Conservation (phyloP, 2,329 filamentous ascomycete genomes). For the Fusarium sp. region DNA sequence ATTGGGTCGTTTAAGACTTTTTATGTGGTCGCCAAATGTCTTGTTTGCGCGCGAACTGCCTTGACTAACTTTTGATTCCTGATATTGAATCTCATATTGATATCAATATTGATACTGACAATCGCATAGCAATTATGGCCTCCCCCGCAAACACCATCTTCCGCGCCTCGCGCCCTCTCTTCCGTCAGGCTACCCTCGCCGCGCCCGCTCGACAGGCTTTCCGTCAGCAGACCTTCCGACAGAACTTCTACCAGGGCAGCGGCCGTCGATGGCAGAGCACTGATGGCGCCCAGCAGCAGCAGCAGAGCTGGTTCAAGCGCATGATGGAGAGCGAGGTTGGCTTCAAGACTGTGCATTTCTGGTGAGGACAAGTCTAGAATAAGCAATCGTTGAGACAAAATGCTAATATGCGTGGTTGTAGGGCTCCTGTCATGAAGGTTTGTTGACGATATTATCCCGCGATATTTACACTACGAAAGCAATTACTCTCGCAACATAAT, state of each 20-base stretch:
- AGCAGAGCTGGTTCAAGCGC: slow-evolving; percentile 73
- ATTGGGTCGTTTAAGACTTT: slow-evolving; percentile 6
- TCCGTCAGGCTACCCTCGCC: slow-evolving; percentile 66
- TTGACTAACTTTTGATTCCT: neutral
- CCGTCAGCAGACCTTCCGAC: slow-evolving; percentile 57
- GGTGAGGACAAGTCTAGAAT: slow-evolving; percentile 61
- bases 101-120: slow-evolving; percentile 11
- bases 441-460: slow-evolving; percentile 28
- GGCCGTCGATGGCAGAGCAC: slow-evolving; percentile 76
- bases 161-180: slow-evolving; percentile 66
- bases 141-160: slow-evolving; percentile 62
- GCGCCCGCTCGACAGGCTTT: slow-evolving; percentile 67
- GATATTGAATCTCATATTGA: slow-evolving; percentile 1
- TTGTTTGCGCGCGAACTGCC: neutral
- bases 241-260: slow-evolving; percentile 55
- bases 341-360: slow-evolving; percentile 97
- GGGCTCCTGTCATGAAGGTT: slow-evolving; percentile 92
- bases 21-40: neutral
- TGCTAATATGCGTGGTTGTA: slow-evolving; percentile 52
- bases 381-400: neutral
- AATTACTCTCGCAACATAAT: neutral
- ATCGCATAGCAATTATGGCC: slow-evolving; percentile 52
- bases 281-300: slow-evolving; percentile 60
- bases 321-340: slow-evolving; percentile 87
- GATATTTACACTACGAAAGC: neutral